Evolutionary conservation across 2,329 filamentous ascomycete genomes (phyloP).

Genomic region (Chaetomiaceae sp.): DNA sequence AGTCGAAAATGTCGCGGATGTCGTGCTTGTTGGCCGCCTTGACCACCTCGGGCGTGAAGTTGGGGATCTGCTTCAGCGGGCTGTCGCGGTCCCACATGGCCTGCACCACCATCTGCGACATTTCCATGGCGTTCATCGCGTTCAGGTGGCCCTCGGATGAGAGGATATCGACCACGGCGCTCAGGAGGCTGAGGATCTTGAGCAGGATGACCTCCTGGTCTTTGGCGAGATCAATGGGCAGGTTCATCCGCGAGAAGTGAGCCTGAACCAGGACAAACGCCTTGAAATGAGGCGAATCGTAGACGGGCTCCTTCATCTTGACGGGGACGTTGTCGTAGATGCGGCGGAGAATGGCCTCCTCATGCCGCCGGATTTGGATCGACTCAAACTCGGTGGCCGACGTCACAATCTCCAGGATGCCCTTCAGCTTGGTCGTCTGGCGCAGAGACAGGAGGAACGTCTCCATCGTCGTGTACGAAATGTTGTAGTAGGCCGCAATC

Average conservation of each 20-base stretch:
- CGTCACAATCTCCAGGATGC: conserved; percentile 92
- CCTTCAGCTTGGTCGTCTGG: conserved; percentile 88
- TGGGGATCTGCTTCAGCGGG: conserved; percentile 94
- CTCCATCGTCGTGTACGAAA: conserved; percentile 99
- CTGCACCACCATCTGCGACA: conserved; percentile 98
- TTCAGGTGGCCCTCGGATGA: conserved; percentile 95
- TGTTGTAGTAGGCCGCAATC: conserved; percentile 99
- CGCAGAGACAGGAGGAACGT: conserved; percentile 91
- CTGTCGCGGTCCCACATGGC: conserved; percentile 99
- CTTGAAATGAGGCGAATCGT: conserved; percentile 97
- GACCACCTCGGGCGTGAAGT: conserved; percentile 80
- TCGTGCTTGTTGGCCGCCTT: conserved; percentile 71
- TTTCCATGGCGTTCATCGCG: conserved; percentile 97
- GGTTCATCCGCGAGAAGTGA: conserved; percentile 94
- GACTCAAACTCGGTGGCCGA: conserved; percentile 95
- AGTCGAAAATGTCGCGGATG: conserved; percentile 92
- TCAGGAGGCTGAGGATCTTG: conserved; percentile 82
- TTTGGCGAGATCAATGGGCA: conserved; percentile 91
- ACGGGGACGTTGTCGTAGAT: conserved; percentile 94
- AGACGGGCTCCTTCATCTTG: conserved; percentile 83
- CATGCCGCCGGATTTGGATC: conserved; percentile 89
- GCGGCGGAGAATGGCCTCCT: conserved; percentile 79
- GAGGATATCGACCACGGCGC: conserved; percentile 88
- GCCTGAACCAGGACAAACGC: conserved; percentile 95
- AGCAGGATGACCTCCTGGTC: conserved; percentile 86